Evolutionary conservation across 768 basidiomycete genomes (phyloP), one percentile per base, ranked within the genome.

Genomic region (Suillus alpinus): DNA sequence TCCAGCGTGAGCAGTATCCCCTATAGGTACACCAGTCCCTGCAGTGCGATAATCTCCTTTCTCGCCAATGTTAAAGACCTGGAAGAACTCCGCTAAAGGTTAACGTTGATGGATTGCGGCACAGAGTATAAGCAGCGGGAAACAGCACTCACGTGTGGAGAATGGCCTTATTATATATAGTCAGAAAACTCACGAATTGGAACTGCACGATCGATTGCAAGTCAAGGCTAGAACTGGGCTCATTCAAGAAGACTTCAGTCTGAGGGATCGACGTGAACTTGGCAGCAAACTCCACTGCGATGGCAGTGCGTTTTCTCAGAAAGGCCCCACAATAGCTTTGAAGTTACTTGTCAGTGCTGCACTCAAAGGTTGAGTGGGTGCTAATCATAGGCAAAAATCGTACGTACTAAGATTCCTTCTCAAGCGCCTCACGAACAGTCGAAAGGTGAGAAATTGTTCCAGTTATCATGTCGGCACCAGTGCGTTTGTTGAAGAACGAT

Each of bases 11-110:
- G 31, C 31, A 31, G 31, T 31, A 31, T 46, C 20, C n/a, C 43
- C 6, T 20, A 20, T 20, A 20, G 12, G 20, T 4, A 13, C 16
- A 3, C 40, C 7, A 9, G 7, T n/a, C n/a, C 9, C 16, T 49
- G 29, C 23, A 14, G 23, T 47, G 14, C 13, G 23, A 29, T 29
- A 29, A 31, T 18, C 18, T 50, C 6, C 29, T 29, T 49, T 31
- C 29, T 31, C 1, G 29, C 18, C 4, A 0, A 31, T 49, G 9
- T 84, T 83, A 62, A 85, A 83, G 34, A 64, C 32, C 66, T 83
- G 78, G 75, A 84, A 82, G 3, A 83, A 71, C 50, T 82, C 70
- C 3, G 80, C 78, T 20, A 79, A 80, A 10, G 80, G 80, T 56
- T 68, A n/a, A n/a, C n/a, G n/a, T n/a, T n/a, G 68, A 40, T 66